Evolutionary conservation across 1,284 basidiomycete species (phyloP), one percentile per base, ranked within the genome.

Genomic region (Sporisorium iseilematis-ciliati): DNA sequence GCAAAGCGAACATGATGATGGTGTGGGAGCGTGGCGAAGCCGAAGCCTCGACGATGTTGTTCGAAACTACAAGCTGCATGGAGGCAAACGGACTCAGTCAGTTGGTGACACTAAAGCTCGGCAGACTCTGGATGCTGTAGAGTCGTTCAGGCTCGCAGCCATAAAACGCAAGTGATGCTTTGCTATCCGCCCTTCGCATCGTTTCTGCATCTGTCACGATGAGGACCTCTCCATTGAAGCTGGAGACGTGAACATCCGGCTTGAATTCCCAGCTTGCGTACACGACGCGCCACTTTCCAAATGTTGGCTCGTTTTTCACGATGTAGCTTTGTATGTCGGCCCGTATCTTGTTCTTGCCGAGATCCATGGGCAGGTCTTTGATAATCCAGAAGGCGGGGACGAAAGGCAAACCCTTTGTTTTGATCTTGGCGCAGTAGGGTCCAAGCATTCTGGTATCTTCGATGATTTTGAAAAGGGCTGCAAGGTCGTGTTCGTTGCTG

Each of bases 151-250:
- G 58, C 7, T 21, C 29, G 31, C 12, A 33, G 33, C 43, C 58
- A 2, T 53, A 43, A n/a, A 60, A 60, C 2, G 4, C 23, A 4
- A 42, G 58, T 10, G 25, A 21, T 10, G 18, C 38, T 16, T 40
- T 38, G 18, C 21, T 21, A 33, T 33, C 10, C 12, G 10, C 2
- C 1, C 20, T 26, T 4, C 18, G 12, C 11, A 60, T 11, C 0
- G 51, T 60, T n/a, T 53, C 51, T 25, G 58, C 50, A 3, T 60
- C 58, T 10, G 51, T 48, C 2, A 60, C 51, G 25, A 60, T 11
- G 16, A 54, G 21, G 21, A 60, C 14, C 1, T 60, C 26, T 33
- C 58, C 50, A 4, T 33, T 53, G 11, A 48, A 52, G 31, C 20
- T 40, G 43, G 29, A 52, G 31, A 26, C 26, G 21, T 10, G 18